Base-by-base conservation (phyloP, 164 flowering plant genomes). In the Kalanchoe fedtschenkoi region DNA sequence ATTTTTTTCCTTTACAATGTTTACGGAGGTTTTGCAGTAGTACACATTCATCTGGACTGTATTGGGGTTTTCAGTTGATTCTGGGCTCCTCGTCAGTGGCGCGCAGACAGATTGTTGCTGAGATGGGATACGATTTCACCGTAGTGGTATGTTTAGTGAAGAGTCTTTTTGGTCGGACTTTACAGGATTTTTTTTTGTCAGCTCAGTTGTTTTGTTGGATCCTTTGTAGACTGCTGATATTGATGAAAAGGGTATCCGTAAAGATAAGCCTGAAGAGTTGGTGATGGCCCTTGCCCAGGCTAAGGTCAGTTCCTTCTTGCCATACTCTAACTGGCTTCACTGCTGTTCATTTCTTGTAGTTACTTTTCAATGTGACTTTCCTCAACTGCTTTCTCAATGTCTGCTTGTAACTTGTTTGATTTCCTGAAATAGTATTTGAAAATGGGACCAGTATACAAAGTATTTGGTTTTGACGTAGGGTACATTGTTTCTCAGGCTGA, bases 221-320 rank as follows among this genome's bases (percentile, higher is more conserved):
- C 62, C 42, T 38, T 22, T 63, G 43, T 72, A 91, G 98, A 78
- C 87, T 76, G 96, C 98, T 74, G 96, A 89, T 59, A 89, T 91
- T 54, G 98, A 91, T 73, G 98, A 91, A 68, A 91, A 87, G 69
- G 65, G 65, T 38, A 83, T 87, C 60, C 77, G 98, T 37, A 85
- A 60, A 65, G 91, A 87, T 67, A 83, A 75, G 61, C 96, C 98
- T 0, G 98, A 91, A 70, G 98, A 89, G 41, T 74, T 91, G 75
- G 98, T 91, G 13, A 76, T 87, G 91, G 86, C 89, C 68, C 75
- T 91, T 58, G 98, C 96, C 5, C 85, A 89, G 72, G 96, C 96
- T 17, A 91, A 91, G 93, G 98, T 84, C 29, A 29, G 56, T 47
- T 21, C 13, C 14, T 26, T 3, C 4, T 26, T 24, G n/a, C n/a